Base-by-base conservation (phyloP, 2,329 filamentous ascomycete genomes). In the Cryphonectria japonica region DNA sequence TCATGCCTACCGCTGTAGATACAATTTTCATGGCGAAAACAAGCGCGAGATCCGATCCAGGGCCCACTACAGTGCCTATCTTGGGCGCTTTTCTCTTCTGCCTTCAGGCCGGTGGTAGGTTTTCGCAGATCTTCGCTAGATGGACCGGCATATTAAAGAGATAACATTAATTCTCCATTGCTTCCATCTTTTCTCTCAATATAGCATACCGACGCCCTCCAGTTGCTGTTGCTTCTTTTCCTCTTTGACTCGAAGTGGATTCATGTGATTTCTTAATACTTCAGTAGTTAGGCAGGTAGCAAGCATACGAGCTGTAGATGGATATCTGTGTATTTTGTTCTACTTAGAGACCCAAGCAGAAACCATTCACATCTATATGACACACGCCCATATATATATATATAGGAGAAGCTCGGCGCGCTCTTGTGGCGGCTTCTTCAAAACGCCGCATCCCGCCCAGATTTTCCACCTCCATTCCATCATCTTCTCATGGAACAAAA, bases 401-500 rank as follows among this genome's bases (percentile, higher is more conserved):
- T 37, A 61, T 9, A 2, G 46, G 7, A 39, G 8, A 39, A 61
- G 59, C 59, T n/a, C 59, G 59, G 22, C 59, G 34, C 59, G 59
- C 59, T 61, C 34, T 61, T 39, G 59, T 61, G 59, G 59, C 59
- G 59, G 59, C 59, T 39, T n/a, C 32, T 61, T 61, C 59, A 37
- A 61, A 61, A 61, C 59, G 34, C 59, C 59, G 59, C 59, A n/a
- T 39, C 19, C 59, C 32, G 59, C 59, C 59, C 34, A 14, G 34
- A 34, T 61, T 61, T n/a, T 39, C 59, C 59, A 37, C n/a, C 11
- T 29, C 26, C 14, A 32, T 59, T 26, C 54, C 54, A 29, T 59
- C 54, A 59, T 59, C 52, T 11, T 59, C 26, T 59, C 29, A 29
- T 69, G 67, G 70, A 71, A 71, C 54, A 64, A 71, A 71, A 71